Base-by-base conservation (phyloP, 768 basidiomycete genomes). In the Pilatotrama ljubarskyi region DNA sequence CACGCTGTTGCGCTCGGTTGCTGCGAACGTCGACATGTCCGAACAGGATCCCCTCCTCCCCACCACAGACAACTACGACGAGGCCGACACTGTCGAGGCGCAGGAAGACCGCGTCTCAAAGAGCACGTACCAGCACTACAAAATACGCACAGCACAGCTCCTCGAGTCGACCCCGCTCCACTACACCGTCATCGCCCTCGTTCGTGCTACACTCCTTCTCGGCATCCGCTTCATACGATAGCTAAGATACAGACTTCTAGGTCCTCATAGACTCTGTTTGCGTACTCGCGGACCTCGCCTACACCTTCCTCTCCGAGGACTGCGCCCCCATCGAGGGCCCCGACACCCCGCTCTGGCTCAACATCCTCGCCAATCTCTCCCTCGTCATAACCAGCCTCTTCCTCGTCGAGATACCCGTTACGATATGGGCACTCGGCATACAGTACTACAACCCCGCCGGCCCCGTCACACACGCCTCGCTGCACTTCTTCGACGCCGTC, bases 401-500 rank as follows among this genome's bases (percentile, higher is more conserved):
- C 80, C 70, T 93, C 32, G 25, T 86, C 61, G 92, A 93, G 83
- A 88, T 93, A 51, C 88, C 91, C 2, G 59, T 90, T 46, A 75
- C 83, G 1, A 58, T 89, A 13, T 91, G 84, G 82, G 82, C 87
- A 0, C 79, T 90, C 29, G 90, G 91, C 7, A 44, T 69, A n/a
- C 67, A 72, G 35, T 86, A 77, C 68, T 89, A 87, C 69, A 78
- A 84, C 64, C 91, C 92, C 3, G 78, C 82, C 59, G 79, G 76
- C n/a, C 70, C 68, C 6, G 70, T 82, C 2, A 73, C 78, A 1
- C 85, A 88, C 63, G 79, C 88, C 11, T 65, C 71, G 2, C 72
- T 93, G n/a, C 91, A 93, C 70, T 66, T 86, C 24, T 89, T 93
- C 66, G 92, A 93, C 74, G 83, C 84, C 8, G 49, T 80, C 41